Conservation (phyloP, 129 eudicot species). For the Flaveria sonorensis region DNA sequence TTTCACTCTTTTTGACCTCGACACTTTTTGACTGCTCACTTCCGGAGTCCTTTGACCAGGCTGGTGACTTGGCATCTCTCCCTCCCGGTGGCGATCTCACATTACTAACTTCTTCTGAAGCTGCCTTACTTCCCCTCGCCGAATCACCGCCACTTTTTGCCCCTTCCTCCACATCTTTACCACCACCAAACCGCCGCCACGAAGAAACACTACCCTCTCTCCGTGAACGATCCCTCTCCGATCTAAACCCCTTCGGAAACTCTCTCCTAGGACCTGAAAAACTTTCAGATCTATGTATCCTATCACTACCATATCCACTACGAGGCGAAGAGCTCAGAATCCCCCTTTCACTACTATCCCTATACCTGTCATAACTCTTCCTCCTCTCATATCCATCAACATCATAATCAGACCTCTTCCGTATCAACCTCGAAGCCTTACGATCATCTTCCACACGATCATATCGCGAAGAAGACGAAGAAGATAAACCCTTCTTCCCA, state of each 20-base stretch:
- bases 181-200: slow-evolving; percentile 71
- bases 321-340: slow-evolving; percentile 67
- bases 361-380: slow-evolving; percentile 66
- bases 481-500: slow-evolving; percentile 57
- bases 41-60: slow-evolving; percentile 91
- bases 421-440: slow-evolving; percentile 51
- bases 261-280: slow-evolving; percentile 86
- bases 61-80: slow-evolving; percentile 75
- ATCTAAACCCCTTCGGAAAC: slow-evolving; percentile 93
- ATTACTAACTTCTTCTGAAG: slow-evolving; percentile 52
- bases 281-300: slow-evolving; percentile 91
- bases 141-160: slow-evolving; percentile 54
- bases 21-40: slow-evolving; percentile 75
- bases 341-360: slow-evolving; percentile 69
- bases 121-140: slow-evolving; percentile 49
- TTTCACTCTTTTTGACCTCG: slow-evolving; percentile 72
- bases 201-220: slow-evolving; percentile 77
- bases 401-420: slow-evolving; percentile 85
- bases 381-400: slow-evolving; percentile 67
- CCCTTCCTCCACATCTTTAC: slow-evolving; percentile 70
- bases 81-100: slow-evolving; percentile 63
- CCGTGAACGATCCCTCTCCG: slow-evolving; percentile 83
- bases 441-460: slow-evolving; percentile 73
- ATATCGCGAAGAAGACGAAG: slow-evolving; percentile 59
- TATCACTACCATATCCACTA: slow-evolving; percentile 64